phyloP scores from a whole-genome alignment of 768 basidiomycete genomes.

The Russula compacta region DNA sequence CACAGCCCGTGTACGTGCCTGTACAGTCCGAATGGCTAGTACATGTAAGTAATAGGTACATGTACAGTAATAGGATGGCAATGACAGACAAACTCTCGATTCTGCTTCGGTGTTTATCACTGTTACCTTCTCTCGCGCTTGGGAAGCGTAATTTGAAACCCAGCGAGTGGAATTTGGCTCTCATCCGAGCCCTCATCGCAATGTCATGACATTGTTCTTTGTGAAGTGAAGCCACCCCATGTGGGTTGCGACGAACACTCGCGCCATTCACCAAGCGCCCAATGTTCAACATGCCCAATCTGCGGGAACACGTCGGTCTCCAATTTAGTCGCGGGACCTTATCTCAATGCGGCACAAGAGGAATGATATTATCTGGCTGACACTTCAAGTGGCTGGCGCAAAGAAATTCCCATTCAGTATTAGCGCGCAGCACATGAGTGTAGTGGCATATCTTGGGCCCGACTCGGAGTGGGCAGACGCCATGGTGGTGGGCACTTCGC shows the following conservation, averaged over 20 bases:
- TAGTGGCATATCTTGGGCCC: neutral
- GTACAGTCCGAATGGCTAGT: neutral
- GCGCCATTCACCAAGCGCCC: neutral
- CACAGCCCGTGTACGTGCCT: neutral
- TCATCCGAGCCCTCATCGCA: neutral
- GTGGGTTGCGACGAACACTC: neutral
- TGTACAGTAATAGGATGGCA: neutral
- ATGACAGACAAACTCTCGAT: constrained; percentile 17
- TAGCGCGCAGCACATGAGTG: neutral
- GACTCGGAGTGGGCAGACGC: neutral
- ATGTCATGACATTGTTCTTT: neutral
- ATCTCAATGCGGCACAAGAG: neutral
- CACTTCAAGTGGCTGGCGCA: neutral
- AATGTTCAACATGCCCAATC: neutral
- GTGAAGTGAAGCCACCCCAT: neutral
- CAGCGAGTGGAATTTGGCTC: constrained; percentile 12
- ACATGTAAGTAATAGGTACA: neutral
- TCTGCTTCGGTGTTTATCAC: constrained; percentile 9
- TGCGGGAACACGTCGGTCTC: neutral
- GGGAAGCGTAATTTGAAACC: constrained; percentile 20
- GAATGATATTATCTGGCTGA: neutral
- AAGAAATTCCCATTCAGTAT: neutral
- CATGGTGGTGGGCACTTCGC: neutral
- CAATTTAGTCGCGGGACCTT: neutral
- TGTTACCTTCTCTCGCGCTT: constrained; percentile 16